These are phyloP conservation scores for Trametes punicea DNA, from an alignment of 768 basidiomycete genomes.

Conservation along the genomic window DNA sequence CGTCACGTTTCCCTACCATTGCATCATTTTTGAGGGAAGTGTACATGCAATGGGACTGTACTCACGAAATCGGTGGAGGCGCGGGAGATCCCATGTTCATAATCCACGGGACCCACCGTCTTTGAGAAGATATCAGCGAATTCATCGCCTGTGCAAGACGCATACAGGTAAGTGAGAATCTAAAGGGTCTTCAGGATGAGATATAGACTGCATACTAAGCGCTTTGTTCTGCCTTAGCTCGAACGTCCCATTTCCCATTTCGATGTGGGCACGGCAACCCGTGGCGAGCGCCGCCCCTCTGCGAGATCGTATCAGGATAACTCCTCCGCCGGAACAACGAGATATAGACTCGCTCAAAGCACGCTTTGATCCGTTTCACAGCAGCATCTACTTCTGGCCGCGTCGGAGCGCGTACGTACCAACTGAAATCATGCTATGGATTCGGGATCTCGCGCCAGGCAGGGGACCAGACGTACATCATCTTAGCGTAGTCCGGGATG, in stretches of 20 bases:
- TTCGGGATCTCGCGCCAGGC: neutral
- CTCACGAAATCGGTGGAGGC: conserved; percentile 85
- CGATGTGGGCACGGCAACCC: conserved; percentile 51
- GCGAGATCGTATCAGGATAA: neutral
- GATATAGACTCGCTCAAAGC: conserved; percentile 58
- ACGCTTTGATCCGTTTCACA: conserved; percentile 58
- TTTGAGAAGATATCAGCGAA: conserved; percentile 58
- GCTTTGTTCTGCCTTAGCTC: conserved; percentile 70
- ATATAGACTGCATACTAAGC: conserved; percentile 39
- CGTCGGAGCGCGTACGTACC: conserved; percentile 71
- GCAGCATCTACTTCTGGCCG: conserved; percentile 57
- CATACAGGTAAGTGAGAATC: neutral
- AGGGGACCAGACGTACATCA: conserved; percentile 44
- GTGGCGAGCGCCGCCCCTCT: conserved; percentile 71
- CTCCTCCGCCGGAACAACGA: neutral
- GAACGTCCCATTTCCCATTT: conserved; percentile 33
- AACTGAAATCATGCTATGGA: conserved; percentile 36
- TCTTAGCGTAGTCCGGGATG: conserved; percentile 77
- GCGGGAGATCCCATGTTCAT: conserved; percentile 61
- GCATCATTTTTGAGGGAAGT: neutral
- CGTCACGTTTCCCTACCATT: conserved; percentile 62
- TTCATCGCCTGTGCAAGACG: conserved; percentile 47
- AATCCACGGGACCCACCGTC: conserved; percentile 60
- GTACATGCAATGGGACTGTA: conserved; percentile 6
- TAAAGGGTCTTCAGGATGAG: neutral